These are phyloP conservation scores for Mycena capillaripes DNA, from an alignment of 768 basidiomycete genomes.

Conservation along the genomic window DNA sequence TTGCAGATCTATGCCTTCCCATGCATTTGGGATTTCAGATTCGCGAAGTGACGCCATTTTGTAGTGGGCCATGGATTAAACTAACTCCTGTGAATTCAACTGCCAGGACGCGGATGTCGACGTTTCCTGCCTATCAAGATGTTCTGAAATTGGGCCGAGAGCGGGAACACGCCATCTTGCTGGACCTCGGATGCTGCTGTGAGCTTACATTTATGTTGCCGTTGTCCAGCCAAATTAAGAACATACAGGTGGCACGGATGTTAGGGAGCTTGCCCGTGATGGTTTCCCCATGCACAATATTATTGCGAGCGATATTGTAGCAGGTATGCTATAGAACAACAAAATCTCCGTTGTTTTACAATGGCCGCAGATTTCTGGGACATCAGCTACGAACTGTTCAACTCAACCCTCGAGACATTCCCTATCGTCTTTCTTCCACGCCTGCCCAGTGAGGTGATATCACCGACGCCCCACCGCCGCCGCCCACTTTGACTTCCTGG, in stretches of 20 bases:
- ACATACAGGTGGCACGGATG: too few species aligned
- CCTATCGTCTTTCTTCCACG: conserved; percentile 63
- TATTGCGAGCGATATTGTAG: conserved; percentile 54
- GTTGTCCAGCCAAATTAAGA: too few species aligned
- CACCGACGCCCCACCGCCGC: conserved; percentile 33
- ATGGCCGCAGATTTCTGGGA: conserved; percentile 68
- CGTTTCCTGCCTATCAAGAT: conserved; percentile 49
- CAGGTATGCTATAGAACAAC: conserved; percentile 40
- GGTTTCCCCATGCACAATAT: conserved; percentile 54
- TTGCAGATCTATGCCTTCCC: conserved; percentile 21
- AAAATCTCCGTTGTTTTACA: too few species aligned
- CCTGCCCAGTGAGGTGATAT: conserved; percentile 38
- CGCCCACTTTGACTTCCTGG: conserved; percentile 53
- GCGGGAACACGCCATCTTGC: conserved; percentile 50
- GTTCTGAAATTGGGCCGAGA: conserved; percentile 47
- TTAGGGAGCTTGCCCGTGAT: conserved; percentile 54
- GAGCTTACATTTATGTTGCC: too few species aligned
- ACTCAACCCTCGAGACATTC: conserved; percentile 63
- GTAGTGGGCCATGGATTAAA: background rate
- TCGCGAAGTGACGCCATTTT: conserved; percentile 35
- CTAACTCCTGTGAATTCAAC: too few species aligned
- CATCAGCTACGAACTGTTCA: conserved; percentile 74
- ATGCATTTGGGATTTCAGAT: conserved; percentile 44
- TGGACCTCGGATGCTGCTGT: conserved; percentile 62
- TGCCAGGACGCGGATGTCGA: conserved; percentile 46